Evolutionary conservation across 2,329 filamentous ascomycete genomes (phyloP).

Genomic region (Penicillium sp.): DNA sequence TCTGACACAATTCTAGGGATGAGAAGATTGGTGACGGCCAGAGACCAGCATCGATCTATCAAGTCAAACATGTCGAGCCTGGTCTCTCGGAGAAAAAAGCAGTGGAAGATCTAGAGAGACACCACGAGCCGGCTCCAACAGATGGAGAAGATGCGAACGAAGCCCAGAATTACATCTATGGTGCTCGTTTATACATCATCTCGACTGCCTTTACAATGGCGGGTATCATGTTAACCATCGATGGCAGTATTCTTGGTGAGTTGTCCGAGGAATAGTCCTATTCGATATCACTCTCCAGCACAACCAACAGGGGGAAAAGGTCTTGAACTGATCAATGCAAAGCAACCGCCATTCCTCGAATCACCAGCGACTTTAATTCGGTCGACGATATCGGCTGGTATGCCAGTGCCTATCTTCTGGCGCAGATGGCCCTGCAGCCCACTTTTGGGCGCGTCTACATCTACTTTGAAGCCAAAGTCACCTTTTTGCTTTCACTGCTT

Average conservation of each 20-base stretch:
- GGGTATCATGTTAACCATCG: conserved; percentile 1
- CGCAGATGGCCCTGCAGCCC: neutral
- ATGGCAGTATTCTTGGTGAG: neutral
- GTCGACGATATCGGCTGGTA: conserved; percentile 1
- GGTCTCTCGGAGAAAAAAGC: neutral
- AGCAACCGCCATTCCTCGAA: conserved; percentile 1
- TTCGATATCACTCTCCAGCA: neutral
- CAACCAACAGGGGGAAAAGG: too few species aligned
- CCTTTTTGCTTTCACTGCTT: neutral
- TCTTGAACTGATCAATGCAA: neutral
- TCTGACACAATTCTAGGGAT: too few species aligned
- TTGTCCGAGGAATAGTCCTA: neutral
- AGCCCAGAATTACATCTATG: neutral
- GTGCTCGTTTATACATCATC: conserved; percentile 1
- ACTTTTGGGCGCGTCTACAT: neutral
- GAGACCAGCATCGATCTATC: neutral
- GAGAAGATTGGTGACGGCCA: too few species aligned
- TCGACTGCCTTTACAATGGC: neutral
- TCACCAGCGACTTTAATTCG: conserved; percentile 1
- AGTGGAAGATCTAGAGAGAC: neutral
- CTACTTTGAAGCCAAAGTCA: neutral
- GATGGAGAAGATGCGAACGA: neutral
- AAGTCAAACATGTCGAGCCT: neutral
- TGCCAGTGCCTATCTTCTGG: neutral
- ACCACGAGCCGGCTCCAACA: neutral